Base-by-base conservation (phyloP, 371 early-diverging fungal genomes). In the Mucor irregularis region DNA sequence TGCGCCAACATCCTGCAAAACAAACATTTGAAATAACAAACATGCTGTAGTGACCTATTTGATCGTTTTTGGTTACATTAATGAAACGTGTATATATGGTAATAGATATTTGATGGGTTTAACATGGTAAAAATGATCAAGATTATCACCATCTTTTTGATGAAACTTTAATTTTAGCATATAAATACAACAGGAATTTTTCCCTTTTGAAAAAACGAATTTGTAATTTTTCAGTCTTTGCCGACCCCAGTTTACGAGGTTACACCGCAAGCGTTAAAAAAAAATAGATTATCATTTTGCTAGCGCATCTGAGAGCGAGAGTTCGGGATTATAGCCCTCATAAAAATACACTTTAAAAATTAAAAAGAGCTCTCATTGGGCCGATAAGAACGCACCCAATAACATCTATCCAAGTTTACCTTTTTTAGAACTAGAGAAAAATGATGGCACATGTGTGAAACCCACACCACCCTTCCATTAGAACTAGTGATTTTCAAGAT, bases 91-190 rank as follows among this genome's bases (percentile, higher is more conserved):
- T 24, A 42, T 24, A 42, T 24, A 21, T 25, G 42, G 42, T 13
- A 42, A 42, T 42, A 42, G 22, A 21, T 42, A 14, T 13, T 24
- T 42, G 42, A 42, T 42, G 25, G 39, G 5, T 31, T 37, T 9
- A n/a, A 37, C 6, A 16, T 5, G 11, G 10, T 24, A n/a, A n/a
- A n/a, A n/a, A n/a, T n/a, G n/a, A n/a, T n/a, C n/a, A n/a, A 21
- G 42, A 42, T 42, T 42, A 42, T 42, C 42, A 42, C 17, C 42
- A 42, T 42, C 42, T 42, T 42, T 42, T 21, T 24, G 21, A 42
- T 24, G 10, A 42, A 42, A 21, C 17, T 42, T 42, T 24, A 40
- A 35, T 19, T 42, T 42, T 42, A 11, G 13, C 24, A 42, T 42
- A 42, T 42, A 42, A 42, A 42, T 42, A 25, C 42, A 13, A 4